Evolutionary conservation across 2,329 filamentous ascomycete genomes (phyloP).

Genomic region (Cadophora luteo-olivacea): DNA sequence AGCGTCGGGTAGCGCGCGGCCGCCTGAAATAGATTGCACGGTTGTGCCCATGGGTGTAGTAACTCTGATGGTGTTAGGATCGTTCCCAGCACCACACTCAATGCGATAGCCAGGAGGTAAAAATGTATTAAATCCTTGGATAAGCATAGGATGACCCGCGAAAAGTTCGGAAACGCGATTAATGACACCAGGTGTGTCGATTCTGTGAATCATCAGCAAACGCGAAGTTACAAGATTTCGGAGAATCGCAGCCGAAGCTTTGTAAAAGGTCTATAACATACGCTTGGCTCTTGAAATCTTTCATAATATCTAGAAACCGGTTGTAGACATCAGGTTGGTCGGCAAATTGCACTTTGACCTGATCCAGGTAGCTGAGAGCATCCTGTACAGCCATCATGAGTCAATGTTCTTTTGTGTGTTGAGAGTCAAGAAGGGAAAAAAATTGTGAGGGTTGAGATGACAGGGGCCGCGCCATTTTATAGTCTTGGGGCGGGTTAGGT

Average conservation of each 20-base stretch:
- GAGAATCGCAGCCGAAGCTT: neutral
- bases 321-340: conserved; percentile 98
- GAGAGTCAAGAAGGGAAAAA: neutral
- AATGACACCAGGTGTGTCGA: conserved; percentile 97
- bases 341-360: conserved; percentile 97
- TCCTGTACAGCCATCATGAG: conserved; percentile 53
- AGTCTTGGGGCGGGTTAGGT: neutral
- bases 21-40: conserved; percentile 78
- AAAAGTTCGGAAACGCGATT: conserved; percentile 96
- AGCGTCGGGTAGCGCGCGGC: conserved; percentile 49
- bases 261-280: conserved; percentile 54
- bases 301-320: conserved; percentile 97
- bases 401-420: neutral
- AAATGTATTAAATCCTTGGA: conserved; percentile 98
- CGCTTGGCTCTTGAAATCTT: conserved; percentile 98
- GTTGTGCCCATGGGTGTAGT: conserved; percentile 98
- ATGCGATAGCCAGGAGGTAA: conserved; percentile 95
- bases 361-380: conserved; percentile 94
- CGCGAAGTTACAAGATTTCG: neutral
- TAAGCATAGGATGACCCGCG: conserved; percentile 91
- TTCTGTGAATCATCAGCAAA: conserved; percentile 57
- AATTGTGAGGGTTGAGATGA: neutral
- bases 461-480: neutral
- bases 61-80: conserved; percentile 94
- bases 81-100: conserved; percentile 91